Evolutionary conservation across 2,329 filamentous ascomycete genomes (phyloP).

Genomic region (Colletotrichum truncatum): DNA sequence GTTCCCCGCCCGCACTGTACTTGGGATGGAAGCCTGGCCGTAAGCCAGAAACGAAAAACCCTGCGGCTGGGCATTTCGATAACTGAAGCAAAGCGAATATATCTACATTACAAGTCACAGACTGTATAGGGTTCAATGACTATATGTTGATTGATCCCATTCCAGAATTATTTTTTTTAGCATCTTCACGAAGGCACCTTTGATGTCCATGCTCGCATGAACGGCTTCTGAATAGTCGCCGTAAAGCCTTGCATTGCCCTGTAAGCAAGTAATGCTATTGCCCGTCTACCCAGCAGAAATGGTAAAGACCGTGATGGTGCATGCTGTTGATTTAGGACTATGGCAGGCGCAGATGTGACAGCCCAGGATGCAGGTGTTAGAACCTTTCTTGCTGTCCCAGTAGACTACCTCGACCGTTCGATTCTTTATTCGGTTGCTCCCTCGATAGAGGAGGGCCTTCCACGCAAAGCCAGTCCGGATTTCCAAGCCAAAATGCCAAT

Average conservation of each 20-base stretch:
- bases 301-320: slow-evolving; percentile 22
- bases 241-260: not conserved
- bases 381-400: slow-evolving; percentile 5
- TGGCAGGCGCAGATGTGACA: slow-evolving; percentile 17
- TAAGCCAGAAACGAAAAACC: slow-evolving; percentile 3
- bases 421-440: slow-evolving; percentile 3
- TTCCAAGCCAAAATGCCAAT: slow-evolving; percentile 25
- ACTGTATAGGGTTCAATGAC: too few relatives aligned
- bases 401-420: slow-evolving; percentile 5
- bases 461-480: slow-evolving; percentile 21
- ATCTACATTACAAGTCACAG: too few relatives aligned
- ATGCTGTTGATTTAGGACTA: slow-evolving; percentile 27
- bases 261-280: slow-evolving; percentile 16
- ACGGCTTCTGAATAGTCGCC: not conserved
- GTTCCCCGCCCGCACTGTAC: slow-evolving; percentile 21
- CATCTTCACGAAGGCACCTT: not conserved
- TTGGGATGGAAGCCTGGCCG: slow-evolving; percentile 4
- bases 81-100: not conserved
- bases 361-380: slow-evolving; percentile 3
- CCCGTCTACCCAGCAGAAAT: slow-evolving; percentile 16
- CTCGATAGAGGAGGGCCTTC: not conserved
- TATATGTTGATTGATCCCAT: not conserved
- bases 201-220: not conserved
- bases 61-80: not conserved
- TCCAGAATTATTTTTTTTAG: not conserved